A percentile compares a stretch with the other conserved stretches of the same genome.
Evolutionary conservation across 352 stramenopile genomes (phyloP).

Genomic region (Phytophthora sp.): DNA sequence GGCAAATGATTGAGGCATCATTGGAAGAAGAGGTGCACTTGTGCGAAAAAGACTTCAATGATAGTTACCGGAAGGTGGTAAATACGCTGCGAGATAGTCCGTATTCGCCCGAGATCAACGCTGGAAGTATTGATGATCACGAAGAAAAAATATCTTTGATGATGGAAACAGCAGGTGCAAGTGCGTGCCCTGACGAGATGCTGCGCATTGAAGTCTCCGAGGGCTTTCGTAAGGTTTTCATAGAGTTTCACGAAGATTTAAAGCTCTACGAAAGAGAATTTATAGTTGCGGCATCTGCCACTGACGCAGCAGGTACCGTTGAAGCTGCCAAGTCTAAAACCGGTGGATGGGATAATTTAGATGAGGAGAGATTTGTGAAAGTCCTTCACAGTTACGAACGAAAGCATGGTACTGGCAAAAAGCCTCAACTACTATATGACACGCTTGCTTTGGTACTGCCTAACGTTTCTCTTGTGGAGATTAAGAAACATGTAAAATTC

Average conservation of each 20-base stretch:
- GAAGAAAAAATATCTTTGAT: slow-evolving; percentile 25
- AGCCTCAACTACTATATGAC: slow-evolving; percentile 64
- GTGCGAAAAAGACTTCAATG: slow-evolving; percentile 48
- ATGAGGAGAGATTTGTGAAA: slow-evolving; percentile 71
- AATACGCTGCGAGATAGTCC: slow-evolving; percentile 33
- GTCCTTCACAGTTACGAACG: slow-evolving; percentile 57
- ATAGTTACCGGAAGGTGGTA: slow-evolving; percentile 39
- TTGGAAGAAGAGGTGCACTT: slow-evolving; percentile 56
- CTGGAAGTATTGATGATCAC: slow-evolving; percentile 4
- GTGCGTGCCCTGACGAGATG: slow-evolving; percentile 44
- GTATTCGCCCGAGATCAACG: neutral
- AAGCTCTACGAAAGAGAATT: slow-evolving; percentile 49
- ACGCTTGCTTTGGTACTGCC: slow-evolving; percentile 57
- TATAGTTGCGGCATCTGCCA: slow-evolving; percentile 28
- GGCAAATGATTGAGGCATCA: slow-evolving; percentile 66
- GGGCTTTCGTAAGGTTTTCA: slow-evolving; percentile 36
- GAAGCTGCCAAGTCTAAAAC: slow-evolving; percentile 43
- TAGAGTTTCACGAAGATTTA: slow-evolving; percentile 37
- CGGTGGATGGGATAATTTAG: slow-evolving; percentile 48
- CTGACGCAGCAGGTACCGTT: slow-evolving; percentile 37
- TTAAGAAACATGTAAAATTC: slow-evolving; percentile 66
- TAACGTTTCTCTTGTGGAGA: slow-evolving; percentile 31
- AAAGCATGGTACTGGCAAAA: slow-evolving; percentile 39
- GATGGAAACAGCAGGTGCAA: slow-evolving; percentile 14
- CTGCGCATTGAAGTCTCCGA: slow-evolving; percentile 51